Base-by-base conservation (phyloP, 352 stramenopile genomes). In the Halophytophthora batemanensis region DNA sequence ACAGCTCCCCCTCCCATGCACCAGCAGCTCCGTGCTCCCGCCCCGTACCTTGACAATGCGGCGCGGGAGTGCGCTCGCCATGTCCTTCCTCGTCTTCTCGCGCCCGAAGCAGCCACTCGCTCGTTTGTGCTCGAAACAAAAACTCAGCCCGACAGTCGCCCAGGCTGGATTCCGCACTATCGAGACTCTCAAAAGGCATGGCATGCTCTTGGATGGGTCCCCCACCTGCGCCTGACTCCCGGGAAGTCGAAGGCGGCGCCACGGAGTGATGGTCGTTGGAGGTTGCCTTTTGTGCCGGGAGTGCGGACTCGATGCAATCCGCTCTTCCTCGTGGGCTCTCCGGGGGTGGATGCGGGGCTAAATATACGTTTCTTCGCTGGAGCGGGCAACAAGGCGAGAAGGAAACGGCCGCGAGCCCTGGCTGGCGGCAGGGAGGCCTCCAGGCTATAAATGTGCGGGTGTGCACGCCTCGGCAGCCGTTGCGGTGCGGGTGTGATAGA, bases 41-140 rank as follows among this genome's bases (percentile, higher is more conserved):
- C 18, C 21, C 21, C 47, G 17, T 38, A 87, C 76, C 68, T 90
- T 90, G 54, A 90, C 77, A 54, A 90, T 90, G 18, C 80, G 77
- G 31, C 80, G 74, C 23, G 75, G 80, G 42, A 90, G 68, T 14
- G 70, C 63, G 57, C 71, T 86, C 45, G 77, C 75, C 74, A 84
- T 85, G n/a, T n/a, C 15, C 11, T 59, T 60, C 34, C 54, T 63
- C 15, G 25, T 35, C 22, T 25, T 51, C 42, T 56, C 49, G 18
- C 41, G 29, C 21, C 28, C 40, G n/a, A n/a, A n/a, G n/a, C n/a
- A 31, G 36, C 28, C 29, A 36, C 43, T 17, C 11, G 31, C 49
- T 19, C 21, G 35, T 17, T 64, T 52, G 25, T 35, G 7, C 29
- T 13, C n/a, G n/a, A n/a, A n/a, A n/a, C n/a, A n/a, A n/a, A n/a